Percentiles rank a stretch among this genome's conserved stretches.
Conservation (phyloP, 108 stramenopile genomes). For the Skeletonema costatum region DNA sequence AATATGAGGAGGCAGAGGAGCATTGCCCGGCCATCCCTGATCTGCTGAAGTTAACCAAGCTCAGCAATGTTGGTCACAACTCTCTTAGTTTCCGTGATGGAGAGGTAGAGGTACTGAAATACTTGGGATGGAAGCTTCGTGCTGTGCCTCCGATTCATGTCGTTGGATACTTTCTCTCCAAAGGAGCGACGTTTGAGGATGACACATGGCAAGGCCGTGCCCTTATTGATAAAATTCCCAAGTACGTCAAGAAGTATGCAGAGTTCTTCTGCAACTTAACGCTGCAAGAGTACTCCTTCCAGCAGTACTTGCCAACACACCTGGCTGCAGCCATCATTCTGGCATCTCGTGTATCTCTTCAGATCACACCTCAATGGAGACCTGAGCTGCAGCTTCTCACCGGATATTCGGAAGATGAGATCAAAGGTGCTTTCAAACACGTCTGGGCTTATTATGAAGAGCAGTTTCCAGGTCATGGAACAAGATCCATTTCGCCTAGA, state of each 20-base stretch:
- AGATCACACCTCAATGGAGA: constrained; percentile 83
- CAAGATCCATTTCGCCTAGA: constrained; percentile 80
- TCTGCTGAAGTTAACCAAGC: constrained; percentile 79
- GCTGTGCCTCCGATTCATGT: constrained; percentile 85
- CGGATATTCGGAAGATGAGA: constrained; percentile 77
- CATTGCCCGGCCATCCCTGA: constrained; percentile 90
- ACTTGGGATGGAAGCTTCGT: constrained; percentile 81
- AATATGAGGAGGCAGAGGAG: constrained; percentile 93
- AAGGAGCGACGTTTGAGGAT: constrained; percentile 77
- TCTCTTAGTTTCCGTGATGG: constrained; percentile 88
- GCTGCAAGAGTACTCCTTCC: constrained; percentile 91
- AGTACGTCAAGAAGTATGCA: constrained; percentile 92
- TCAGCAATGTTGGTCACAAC: constrained; percentile 66
- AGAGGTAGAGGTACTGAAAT: constrained; percentile 77
- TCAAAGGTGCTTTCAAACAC: constrained; percentile 75
- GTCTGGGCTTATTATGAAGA: constrained; percentile 90
- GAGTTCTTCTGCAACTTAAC: constrained; percentile 95
- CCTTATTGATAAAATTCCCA: constrained; percentile 90
- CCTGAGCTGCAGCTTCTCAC: constrained; percentile 75
- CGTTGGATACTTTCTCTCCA: constrained; percentile 79
- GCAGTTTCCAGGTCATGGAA: constrained; percentile 89
- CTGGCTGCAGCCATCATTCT: constrained; percentile 86
- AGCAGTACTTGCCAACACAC: constrained; percentile 82
- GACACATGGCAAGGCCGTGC: constrained; percentile 84
- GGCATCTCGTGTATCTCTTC: constrained; percentile 78